A percentile compares a stretch with the other conserved stretches of the same genome.
Evolutionary conservation across 2,329 filamentous ascomycete genomes (phyloP).

Genomic region (Phyllosticta ampelicida): DNA sequence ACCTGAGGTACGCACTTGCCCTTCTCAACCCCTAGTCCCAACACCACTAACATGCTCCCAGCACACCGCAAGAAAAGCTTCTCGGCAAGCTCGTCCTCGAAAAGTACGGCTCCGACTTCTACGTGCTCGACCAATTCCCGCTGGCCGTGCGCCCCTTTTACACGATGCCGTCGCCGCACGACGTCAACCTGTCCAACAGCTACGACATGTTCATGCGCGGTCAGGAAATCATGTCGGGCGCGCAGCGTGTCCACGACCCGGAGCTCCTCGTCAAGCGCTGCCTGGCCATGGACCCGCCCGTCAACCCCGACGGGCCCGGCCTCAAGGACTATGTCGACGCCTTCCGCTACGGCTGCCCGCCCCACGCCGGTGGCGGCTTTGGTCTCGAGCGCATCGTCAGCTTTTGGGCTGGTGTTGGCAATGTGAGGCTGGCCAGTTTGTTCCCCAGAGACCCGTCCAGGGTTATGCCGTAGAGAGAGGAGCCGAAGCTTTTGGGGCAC

Average conservation of each 20-base stretch:
- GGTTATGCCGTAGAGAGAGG: slow-evolving; percentile 30
- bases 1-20: slow-evolving; percentile 44
- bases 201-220: slow-evolving; percentile 65
- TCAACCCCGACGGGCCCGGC: slow-evolving; percentile 48
- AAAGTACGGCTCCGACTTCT: slow-evolving; percentile 93
- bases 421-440: slow-evolving; percentile 50
- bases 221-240: slow-evolving; percentile 57
- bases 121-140: slow-evolving; percentile 94
- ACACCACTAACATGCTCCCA: slow-evolving; percentile 13
- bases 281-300: slow-evolving; percentile 43
- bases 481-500: no score
- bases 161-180: slow-evolving; percentile 55
- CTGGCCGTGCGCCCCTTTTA: slow-evolving; percentile 83
- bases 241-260: slow-evolving; percentile 55
- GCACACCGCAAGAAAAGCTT: slow-evolving; percentile 75
- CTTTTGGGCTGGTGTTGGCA: slow-evolving; percentile 55
- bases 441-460: slow-evolving; percentile 55
- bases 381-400: slow-evolving; percentile 57
- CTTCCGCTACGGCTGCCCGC: slow-evolving; percentile 54
- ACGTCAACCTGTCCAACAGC: slow-evolving; percentile 45
- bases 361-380: slow-evolving; percentile 54
- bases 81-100: slow-evolving; percentile 75
- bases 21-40: not conserved
- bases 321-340: slow-evolving; percentile 54
- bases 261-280: slow-evolving; percentile 48